Percentiles rank a stretch among this genome's conserved stretches.
phyloP scores from a whole-genome alignment of 2,329 filamentous ascomycete genomes.

The Pseudogymnoascus sp. region DNA sequence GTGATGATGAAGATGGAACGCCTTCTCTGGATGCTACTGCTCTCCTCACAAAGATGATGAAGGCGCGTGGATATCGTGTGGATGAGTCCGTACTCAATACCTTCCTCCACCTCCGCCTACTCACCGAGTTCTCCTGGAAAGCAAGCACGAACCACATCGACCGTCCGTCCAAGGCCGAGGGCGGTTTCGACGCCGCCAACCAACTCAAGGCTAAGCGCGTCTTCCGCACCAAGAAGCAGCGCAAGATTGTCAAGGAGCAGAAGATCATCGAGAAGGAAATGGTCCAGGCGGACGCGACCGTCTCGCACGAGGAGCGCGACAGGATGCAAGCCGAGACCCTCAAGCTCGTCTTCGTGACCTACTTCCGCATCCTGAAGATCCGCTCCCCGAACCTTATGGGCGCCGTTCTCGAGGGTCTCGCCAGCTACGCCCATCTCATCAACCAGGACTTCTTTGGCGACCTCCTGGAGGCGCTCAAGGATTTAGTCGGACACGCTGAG shows the following conservation, averaged over 20 bases:
- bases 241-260: conserved; percentile 76
- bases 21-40: conserved; percentile 79
- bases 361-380: conserved; percentile 88
- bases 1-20: conserved; percentile 80
- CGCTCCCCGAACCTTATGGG: conserved; percentile 81
- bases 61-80: conserved; percentile 69
- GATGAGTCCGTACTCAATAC: conserved; percentile 82
- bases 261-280: conserved; percentile 89
- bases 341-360: conserved; percentile 89
- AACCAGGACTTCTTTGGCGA: conserved; percentile 99
- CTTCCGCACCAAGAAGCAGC: conserved; percentile 79
- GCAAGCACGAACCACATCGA: conserved; percentile 73
- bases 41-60: conserved; percentile 91
- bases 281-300: conserved; percentile 80
- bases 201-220: conserved; percentile 67
- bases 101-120: conserved; percentile 78
- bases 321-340: conserved; percentile 91
- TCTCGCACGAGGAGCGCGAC: conserved; percentile 86
- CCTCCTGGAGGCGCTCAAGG: conserved; percentile 85
- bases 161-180: conserved; percentile 36
- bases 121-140: conserved; percentile 80
- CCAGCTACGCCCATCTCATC: conserved; percentile 91
- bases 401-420: conserved; percentile 88
- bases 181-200: conserved; percentile 37
- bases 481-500: conserved; percentile 73